A percentile compares a stretch with the other conserved stretches of the same genome.
Conservation (phyloP, 1,139 yeast species). For the Blastobotrys serpentis region DNA sequence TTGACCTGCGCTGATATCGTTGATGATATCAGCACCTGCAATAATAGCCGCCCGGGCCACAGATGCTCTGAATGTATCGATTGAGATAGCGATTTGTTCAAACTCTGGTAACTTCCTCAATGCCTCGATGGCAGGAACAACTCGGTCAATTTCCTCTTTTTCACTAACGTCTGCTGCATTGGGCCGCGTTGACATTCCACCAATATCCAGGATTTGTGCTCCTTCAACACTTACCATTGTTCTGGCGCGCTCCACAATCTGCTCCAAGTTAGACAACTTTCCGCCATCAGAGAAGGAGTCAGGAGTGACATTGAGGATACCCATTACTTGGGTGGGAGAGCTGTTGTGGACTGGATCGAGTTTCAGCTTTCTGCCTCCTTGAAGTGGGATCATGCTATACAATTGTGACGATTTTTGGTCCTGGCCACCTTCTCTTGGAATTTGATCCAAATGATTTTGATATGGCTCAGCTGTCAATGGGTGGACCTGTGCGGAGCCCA, state of each 20-base stretch:
- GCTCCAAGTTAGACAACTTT: constrained; percentile 39
- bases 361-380: constrained; percentile 22
- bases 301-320: constrained; percentile 84
- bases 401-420: constrained; percentile 35
- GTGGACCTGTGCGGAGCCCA: constrained; percentile 63
- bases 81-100: constrained; percentile 55
- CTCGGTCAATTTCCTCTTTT: constrained; percentile 56
- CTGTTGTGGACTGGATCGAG: constrained; percentile 31
- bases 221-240: constrained; percentile 53
- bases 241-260: constrained; percentile 44
- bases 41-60: constrained; percentile 70
- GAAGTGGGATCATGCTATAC: constrained; percentile 36
- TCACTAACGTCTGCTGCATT: constrained; percentile 60
- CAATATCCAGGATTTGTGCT: constrained; percentile 74
- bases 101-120: constrained; percentile 50
- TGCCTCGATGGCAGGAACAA: constrained; percentile 65
- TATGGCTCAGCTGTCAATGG: constrained; percentile 84
- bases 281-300: constrained; percentile 97
- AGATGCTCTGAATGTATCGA: constrained; percentile 77
- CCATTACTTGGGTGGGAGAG: constrained; percentile 58
- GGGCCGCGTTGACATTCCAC: constrained; percentile 92
- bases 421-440: constrained; percentile 41
- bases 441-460: constrained; percentile 62
- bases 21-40: constrained; percentile 87
- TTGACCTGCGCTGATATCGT: constrained; percentile 85